Evolutionary conservation across 2,329 filamentous ascomycete species (phyloP).

Genomic region (Hypoxylon sp.): DNA sequence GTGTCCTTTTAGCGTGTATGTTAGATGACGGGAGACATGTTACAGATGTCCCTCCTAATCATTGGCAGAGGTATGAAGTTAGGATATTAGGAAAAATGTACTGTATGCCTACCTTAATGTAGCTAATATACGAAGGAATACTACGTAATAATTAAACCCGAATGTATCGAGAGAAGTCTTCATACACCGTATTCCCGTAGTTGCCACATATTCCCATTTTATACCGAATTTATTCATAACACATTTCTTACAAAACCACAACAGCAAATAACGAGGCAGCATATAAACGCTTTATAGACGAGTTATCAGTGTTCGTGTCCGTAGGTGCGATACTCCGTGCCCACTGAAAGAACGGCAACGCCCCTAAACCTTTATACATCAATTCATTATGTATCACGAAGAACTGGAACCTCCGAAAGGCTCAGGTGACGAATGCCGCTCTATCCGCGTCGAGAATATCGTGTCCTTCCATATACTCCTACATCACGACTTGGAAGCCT

Average conservation of each 20-base stretch:
- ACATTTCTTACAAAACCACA: too few species aligned
- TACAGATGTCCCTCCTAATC: neutral
- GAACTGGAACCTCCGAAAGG: too few species aligned
- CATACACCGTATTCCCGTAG: neutral
- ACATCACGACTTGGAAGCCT: neutral
- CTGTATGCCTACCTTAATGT: neutral
- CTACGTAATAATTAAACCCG: neutral
- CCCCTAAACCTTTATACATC: neutral
- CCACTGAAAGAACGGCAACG: neutral
- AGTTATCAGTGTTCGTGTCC: too few species aligned
- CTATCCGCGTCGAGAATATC: neutral
- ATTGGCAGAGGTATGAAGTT: neutral
- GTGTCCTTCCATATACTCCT: neutral
- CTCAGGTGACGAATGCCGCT: too few species aligned
- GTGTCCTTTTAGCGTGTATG: constrained; percentile 1
- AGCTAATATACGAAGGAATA: neutral
- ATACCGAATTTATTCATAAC: neutral
- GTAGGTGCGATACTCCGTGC: neutral
- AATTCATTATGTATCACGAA: neutral
- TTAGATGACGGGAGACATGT: constrained; percentile 1
- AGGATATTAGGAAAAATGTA: neutral
- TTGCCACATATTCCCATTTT: neutral
- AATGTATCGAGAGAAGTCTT: neutral
- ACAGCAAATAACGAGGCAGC: neutral
- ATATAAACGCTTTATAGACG: neutral